Evolutionary conservation across 2,329 filamentous ascomycete genomes (phyloP).

Genomic region (Parascedosporium putredinis): DNA sequence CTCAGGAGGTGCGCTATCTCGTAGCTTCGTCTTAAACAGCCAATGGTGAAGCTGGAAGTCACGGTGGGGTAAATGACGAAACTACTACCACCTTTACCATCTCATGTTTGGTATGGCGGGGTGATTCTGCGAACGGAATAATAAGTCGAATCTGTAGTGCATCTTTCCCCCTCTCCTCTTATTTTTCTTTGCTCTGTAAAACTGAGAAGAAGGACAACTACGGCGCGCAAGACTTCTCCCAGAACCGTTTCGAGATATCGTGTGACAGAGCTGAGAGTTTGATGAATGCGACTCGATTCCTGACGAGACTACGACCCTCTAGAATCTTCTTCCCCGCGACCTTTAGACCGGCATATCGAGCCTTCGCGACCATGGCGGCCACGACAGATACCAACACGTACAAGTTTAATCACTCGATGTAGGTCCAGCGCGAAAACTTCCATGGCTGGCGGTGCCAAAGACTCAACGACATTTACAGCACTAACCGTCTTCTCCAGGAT

Average conservation of each 20-base stretch:
- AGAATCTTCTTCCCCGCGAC: background rate
- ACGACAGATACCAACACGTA: constrained; percentile 68
- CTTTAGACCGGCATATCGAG: background rate
- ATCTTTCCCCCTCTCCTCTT: too few species aligned
- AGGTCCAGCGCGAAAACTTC: constrained; percentile 16
- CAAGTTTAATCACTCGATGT: constrained; percentile 86
- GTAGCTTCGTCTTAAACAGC: background rate
- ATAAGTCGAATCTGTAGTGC: too few species aligned
- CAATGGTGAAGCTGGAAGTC: background rate
- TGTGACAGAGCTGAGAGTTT: too few species aligned
- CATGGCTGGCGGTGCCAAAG: too few species aligned
- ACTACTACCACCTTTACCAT: too few species aligned
- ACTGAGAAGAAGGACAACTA: too few species aligned
- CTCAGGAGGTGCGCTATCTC: background rate
- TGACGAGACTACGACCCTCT: background rate
- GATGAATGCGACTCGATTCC: constrained; percentile 2
- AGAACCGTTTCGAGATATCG: too few species aligned
- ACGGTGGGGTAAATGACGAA: constrained; percentile 7
- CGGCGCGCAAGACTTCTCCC: too few species aligned
- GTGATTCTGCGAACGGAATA: too few species aligned
- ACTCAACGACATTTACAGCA: too few species aligned
- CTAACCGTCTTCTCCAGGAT: constrained; percentile 46
- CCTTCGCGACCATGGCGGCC: constrained; percentile 47
- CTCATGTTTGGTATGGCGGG: background rate
- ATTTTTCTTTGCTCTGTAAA: too few species aligned